phyloP scores from a whole-genome alignment of 2,329 filamentous ascomycete species.

The Botryotinia calthae region DNA sequence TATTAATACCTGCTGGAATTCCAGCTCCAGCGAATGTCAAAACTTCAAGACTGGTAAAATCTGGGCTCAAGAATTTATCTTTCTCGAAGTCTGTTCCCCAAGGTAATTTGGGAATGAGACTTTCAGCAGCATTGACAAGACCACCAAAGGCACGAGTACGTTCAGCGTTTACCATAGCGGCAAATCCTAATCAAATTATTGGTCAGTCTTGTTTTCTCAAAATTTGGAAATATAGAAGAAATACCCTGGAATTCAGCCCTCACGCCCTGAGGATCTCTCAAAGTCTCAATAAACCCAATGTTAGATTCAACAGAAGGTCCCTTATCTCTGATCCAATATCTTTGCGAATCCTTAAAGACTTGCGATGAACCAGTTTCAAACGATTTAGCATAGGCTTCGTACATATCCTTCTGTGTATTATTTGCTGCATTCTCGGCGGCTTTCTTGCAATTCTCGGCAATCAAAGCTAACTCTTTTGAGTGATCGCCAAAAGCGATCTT shows the following conservation, averaged over 20 bases:
- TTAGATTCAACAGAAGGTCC: conserved; percentile 77
- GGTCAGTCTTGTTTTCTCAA: not conserved
- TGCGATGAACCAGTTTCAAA: conserved; percentile 73
- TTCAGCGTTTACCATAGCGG: conserved; percentile 83
- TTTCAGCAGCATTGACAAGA: conserved; percentile 76
- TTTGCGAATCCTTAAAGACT: conserved; percentile 76
- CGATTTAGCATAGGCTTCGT: conserved; percentile 69
- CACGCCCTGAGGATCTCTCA: conserved; percentile 77
- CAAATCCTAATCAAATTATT: conserved; percentile 49
- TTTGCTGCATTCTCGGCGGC: conserved; percentile 70
- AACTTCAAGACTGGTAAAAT: conserved; percentile 94
- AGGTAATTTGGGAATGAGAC: conserved; percentile 83
- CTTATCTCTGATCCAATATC: conserved; percentile 80
- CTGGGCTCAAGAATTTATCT: conserved; percentile 89
- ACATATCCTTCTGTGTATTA: conserved; percentile 71
- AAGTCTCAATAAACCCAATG: conserved; percentile 82
- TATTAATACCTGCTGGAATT: conserved; percentile 67
- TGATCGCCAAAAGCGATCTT: conserved; percentile 75
- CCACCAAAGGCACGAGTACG: conserved; percentile 84
- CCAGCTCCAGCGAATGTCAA: conserved; percentile 69
- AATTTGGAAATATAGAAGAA: not conserved
- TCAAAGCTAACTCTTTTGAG: conserved; percentile 65
- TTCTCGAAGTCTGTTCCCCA: conserved; percentile 92
- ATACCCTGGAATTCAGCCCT: conserved; percentile 78
- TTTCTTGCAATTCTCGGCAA: conserved; percentile 64